Base-by-base conservation (phyloP, 2,329 filamentous ascomycete species). In the Cryphonectria parasitica region DNA sequence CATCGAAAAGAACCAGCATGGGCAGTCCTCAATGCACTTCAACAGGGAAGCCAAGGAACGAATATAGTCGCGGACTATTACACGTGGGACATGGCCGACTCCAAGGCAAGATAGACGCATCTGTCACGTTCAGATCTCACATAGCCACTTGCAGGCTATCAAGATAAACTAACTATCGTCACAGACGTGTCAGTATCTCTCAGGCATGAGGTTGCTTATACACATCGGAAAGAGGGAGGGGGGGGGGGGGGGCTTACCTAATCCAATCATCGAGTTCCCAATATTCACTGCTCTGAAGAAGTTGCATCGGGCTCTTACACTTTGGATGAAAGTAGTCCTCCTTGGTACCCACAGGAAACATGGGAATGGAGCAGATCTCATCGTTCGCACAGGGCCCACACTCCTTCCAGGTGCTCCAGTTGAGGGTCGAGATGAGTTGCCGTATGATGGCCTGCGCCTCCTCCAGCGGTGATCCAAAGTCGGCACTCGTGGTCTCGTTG, bases 301-400 rank as follows among this genome's bases (percentile, higher is more conserved):
- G 19, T 10, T 52, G 28, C 36, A 17, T 52, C 11, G 68, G 54
- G 3, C 60, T 75, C 63, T 74, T 72, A 67, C 79, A 81, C 62
- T 75, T 77, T 0, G 79, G 79, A 52, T 73, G 73, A 52, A 77
- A 75, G 61, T 79, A 75, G 10, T 78, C 77, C 22, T 78, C 77
- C 19, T 72, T 72, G 8, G 28, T 41, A 19, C 81, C 81, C n/a
- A 77, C 73, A 0, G 80, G 81, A 74, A 79, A 82, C 80, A 83
- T 80, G 13, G 81, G 78, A 15, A 82, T 70, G 31, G 80, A 77
- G 72, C 81, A 83, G 36, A 82, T 69, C 72, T 81, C 79, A 63
- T 78, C 74, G 1, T 69, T 68, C 0, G 74, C 49, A 67, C 81
- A 82, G 5, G 60, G 70, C 1, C 74, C 74, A 68, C 81, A 82